Evolutionary conservation across 2,329 filamentous ascomycete species (phyloP), one percentile per base, ranked within the genome.

Genomic region (Amphichorda felina): DNA sequence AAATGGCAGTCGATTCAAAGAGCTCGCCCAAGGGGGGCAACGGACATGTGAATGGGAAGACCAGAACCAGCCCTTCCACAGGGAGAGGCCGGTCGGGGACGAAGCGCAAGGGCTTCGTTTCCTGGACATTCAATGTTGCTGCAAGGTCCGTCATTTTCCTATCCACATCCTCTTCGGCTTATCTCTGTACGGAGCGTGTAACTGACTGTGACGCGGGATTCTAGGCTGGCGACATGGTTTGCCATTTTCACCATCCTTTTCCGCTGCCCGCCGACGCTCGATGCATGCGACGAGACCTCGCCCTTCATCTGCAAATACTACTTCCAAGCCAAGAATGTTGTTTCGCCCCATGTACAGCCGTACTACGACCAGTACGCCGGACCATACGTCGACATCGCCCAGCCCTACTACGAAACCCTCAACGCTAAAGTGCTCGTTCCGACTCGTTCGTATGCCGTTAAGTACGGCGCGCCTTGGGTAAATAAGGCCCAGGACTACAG

Each of bases 301-400:
- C 83, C 88, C 1, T 70, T 64, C 43, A 72, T 96, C 41, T 98
- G 91, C 71, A 79, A 79, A 50, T 79, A 83, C 8, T 95, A 95
- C 69, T 70, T 81, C 63, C 59, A 76, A 60, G 47, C 76, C 64
- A 63, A 78, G 68, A 59, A 68, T 15, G 50, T 61, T 38, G 63
- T 88, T 40, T 61, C 75, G 18, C 91, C 91, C 4, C 80, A 89
- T 55, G 50, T 93, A 22, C 69, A 79, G 47, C 89, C 88, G 3
- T 94, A 93, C 60, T 96, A 95, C 57, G 65, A 89, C 45, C 58
- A 73, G 39, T 94, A 95, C 50, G 80, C 84, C 17, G 82, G 80
- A 5, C 84, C 86, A 3, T 91, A 95, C 51, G 75, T 94, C 41
- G 72, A 88, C 26, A 62, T 75, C 34, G 79, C 73, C 25, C 75